A percentile compares a stretch with the other conserved stretches of the same genome.
These are phyloP conservation scores for Chaetomiaceae sp. DNA, from an alignment of 2,329 filamentous ascomycete species.

Conservation along the genomic window DNA sequence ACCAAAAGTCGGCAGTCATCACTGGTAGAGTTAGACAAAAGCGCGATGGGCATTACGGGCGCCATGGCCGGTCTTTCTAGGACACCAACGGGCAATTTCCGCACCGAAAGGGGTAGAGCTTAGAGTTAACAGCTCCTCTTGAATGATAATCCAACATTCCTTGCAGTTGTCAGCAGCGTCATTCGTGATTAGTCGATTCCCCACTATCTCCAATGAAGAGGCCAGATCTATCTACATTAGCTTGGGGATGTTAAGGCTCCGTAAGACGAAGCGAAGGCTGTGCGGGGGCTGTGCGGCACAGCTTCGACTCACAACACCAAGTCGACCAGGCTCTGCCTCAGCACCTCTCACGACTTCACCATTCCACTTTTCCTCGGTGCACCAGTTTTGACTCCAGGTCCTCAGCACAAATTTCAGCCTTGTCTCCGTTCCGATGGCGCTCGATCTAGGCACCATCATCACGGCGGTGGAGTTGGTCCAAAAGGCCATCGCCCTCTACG, in stretches of 20 bases:
- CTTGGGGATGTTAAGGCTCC: no score
- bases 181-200: no score
- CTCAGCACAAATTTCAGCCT: no score
- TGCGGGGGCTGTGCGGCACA: slow-evolving; percentile 1
- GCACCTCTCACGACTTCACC: neutral
- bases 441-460: slow-evolving; percentile 24
- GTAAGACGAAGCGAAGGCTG: neutral
- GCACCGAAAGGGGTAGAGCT: neutral
- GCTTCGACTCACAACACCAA: neutral
- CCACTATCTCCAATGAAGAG: no score
- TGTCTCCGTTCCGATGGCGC: neutral
- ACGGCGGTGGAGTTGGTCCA: slow-evolving; percentile 25
- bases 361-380: neutral
- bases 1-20: slow-evolving; percentile 1
- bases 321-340: no score
- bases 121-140: neutral
- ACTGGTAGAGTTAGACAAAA: slow-evolving; percentile 24
- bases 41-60: neutral
- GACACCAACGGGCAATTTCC: slow-evolving; percentile 5
- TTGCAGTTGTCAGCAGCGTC: no score
- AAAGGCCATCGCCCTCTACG: slow-evolving; percentile 23
- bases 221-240: no score
- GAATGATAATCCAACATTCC: neutral
- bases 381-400: no score
- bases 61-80: slow-evolving; percentile 17